Evolutionary conservation across 129 eudicot genomes (phyloP).

Genomic region (Glebionis coronaria): DNA sequence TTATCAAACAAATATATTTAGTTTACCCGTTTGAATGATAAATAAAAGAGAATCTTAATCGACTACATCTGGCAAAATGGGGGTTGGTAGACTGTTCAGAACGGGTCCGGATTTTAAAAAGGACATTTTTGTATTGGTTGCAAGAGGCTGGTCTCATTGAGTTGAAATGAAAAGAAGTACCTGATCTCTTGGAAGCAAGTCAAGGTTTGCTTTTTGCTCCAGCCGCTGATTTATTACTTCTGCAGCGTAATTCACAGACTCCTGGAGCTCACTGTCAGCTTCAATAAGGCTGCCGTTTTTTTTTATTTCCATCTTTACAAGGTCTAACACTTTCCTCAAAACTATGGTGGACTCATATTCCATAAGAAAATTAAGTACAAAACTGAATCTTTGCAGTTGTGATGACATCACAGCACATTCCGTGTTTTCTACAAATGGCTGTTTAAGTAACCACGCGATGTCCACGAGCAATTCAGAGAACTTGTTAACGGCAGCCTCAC

Average conservation of each 20-base stretch:
- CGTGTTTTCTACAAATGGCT: constrained; percentile 44
- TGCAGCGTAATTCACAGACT: constrained; percentile 39
- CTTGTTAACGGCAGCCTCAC: constrained; percentile 35
- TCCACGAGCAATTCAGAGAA: constrained; percentile 59
- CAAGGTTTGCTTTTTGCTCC: constrained; percentile 21
- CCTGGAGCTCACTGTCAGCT: constrained; percentile 27
- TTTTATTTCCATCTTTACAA: constrained; percentile 32
- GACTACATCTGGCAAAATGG: too few relatives aligned
- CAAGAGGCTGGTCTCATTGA: constrained; percentile 28
- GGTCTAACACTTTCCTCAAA: constrained; percentile 38
- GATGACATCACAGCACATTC: constrained; percentile 33
- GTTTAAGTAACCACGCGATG: too few relatives aligned
- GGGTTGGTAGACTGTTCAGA: background rate
- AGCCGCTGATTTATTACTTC: constrained; percentile 34
- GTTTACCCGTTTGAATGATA: too few relatives aligned
- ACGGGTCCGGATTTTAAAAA: too few relatives aligned
- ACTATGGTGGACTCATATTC: too few relatives aligned
- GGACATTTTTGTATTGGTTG: too few relatives aligned
- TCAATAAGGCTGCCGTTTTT: constrained; percentile 35
- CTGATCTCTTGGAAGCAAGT: constrained; percentile 26
- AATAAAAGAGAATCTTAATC: too few relatives aligned
- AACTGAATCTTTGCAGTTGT: constrained; percentile 57
- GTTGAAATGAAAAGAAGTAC: constrained; percentile 26
- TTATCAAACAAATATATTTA: too few relatives aligned
- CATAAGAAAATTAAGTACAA: constrained; percentile 51